These are phyloP conservation scores for Citrus medica DNA, from an alignment of 345 rosid genomes.

Conservation along the genomic window DNA sequence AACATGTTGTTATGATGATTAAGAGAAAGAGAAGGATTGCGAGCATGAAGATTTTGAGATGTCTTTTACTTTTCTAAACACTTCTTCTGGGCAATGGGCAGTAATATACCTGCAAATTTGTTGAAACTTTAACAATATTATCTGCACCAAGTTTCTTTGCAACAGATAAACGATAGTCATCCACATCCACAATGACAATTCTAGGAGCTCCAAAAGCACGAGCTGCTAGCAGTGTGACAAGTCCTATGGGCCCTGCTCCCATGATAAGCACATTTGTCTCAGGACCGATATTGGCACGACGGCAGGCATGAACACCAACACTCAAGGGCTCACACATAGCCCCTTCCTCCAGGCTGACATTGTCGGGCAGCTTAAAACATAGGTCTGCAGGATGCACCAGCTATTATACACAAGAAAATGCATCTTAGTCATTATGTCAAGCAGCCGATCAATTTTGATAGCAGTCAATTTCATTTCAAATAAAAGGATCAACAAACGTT, in stretches of 20 bases:
- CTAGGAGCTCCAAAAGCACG: constrained; percentile 88
- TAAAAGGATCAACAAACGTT: background rate
- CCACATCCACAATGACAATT: constrained; percentile 73
- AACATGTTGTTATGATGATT: background rate
- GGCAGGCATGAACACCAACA: constrained; percentile 93
- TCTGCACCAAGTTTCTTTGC: constrained; percentile 77
- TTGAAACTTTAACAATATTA: constrained; percentile 61
- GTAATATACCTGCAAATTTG: constrained; percentile 47
- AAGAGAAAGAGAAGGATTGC: background rate
- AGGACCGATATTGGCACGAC: constrained; percentile 73
- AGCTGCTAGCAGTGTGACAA: constrained; percentile 83
- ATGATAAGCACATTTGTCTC: constrained; percentile 65
- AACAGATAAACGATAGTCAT: constrained; percentile 62
- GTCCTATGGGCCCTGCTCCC: constrained; percentile 97
- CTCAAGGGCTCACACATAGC: constrained; percentile 98
- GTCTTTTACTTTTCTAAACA: background rate
- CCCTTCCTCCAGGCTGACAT: constrained; percentile 92
- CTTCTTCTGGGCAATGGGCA: background rate
- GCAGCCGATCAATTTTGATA: no score
- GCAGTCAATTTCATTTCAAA: background rate
- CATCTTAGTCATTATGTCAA: background rate
- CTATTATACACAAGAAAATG: constrained; percentile 27
- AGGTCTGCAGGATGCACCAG: constrained; percentile 92
- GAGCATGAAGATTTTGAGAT: background rate
- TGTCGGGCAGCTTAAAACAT: constrained; percentile 86